Evolutionary conservation across 192 early-diverging fungal species (phyloP), one percentile per base, ranked within the genome.

Genomic region (Diversispora eburnea): DNA sequence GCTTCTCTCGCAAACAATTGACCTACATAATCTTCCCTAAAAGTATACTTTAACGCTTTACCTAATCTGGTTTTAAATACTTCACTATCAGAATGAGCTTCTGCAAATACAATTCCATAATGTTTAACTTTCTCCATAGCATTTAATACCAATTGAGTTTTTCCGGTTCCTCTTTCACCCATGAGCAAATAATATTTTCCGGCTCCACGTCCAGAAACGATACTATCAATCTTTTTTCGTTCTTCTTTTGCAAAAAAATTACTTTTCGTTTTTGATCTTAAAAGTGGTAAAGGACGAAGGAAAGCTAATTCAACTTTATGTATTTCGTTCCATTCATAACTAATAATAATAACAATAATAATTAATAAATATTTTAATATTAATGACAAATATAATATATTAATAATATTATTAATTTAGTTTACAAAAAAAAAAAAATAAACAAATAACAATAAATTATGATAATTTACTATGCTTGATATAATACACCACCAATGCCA

Each of bases 21-120:
- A 51, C 71, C 71, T 62, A 73, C 71, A 63, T 73, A 73, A 41
- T 73, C 71, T 52, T 73, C 71, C 39, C 71, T 60, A 73, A 62
- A 73, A 49, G 49, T 63, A 73, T 73, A 73, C 19, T 39, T 61
- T 52, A 73, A 52, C 0, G 71, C 60, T 52, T 52, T 73, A 8
- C 71, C 71, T 48, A 73, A 58, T 17, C 71, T 63, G 3, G 59
- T 42, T 54, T 73, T 73, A 39, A 73, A 73, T n/a, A 73, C 48
- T 19, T 73, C 71, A 63, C 71, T 62, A n/a, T 73, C 71, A 20
- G 71, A 73, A 73, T 73, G 71, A 59, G 71, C 71, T 0, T 73
- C 71, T 42, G 19, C 48, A 63, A 73, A 73, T 63, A 73, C 71
- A 49, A 62, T 7, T 13, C 71, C 71, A 51, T 52, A 62, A 48